Percentiles rank a stretch among this genome's conserved stretches.
phyloP scores from a whole-genome alignment of 495 filamentous ascomycete genomes.

The Penicillium mononematosum region DNA sequence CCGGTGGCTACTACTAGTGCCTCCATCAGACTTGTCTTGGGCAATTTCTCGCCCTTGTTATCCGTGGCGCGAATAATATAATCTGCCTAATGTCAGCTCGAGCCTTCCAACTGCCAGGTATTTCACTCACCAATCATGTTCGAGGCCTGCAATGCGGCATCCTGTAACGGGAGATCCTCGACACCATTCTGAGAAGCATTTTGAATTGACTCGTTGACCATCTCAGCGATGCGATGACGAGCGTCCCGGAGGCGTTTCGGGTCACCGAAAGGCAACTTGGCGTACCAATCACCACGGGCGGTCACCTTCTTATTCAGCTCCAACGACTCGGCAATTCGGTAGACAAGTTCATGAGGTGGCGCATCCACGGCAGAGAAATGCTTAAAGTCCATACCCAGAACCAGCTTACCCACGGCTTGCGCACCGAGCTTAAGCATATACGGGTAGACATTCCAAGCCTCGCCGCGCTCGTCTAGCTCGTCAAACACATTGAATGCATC shows the following conservation, averaged over 20 bases:
- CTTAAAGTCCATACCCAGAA: slow-evolving; percentile 50
- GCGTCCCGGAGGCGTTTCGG: slow-evolving; percentile 36
- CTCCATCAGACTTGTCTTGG: slow-evolving; percentile 34
- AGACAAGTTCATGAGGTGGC: slow-evolving; percentile 42
- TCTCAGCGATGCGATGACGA: slow-evolving; percentile 27
- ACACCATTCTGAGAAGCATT: slow-evolving; percentile 29
- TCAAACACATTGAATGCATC: slow-evolving; percentile 53
- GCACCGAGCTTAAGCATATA: slow-evolving; percentile 60
- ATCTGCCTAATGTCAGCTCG: slow-evolving; percentile 24
- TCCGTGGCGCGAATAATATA: slow-evolving; percentile 50
- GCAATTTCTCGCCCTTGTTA: slow-evolving; percentile 52
- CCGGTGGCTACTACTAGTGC: slow-evolving; percentile 39
- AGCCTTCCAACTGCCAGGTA: neutral
- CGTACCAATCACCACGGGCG: slow-evolving; percentile 49
- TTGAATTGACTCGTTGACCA: slow-evolving; percentile 41
- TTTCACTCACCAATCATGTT: slow-evolving; percentile 43
- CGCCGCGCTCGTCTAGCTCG: slow-evolving; percentile 44
- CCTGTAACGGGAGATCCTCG: slow-evolving; percentile 47
- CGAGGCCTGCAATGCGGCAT: slow-evolving; percentile 49
- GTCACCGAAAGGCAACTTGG: slow-evolving; percentile 51
- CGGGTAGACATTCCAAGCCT: slow-evolving; percentile 58
- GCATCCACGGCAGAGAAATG: slow-evolving; percentile 50
- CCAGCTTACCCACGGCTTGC: slow-evolving; percentile 52
- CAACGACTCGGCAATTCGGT: slow-evolving; percentile 40
- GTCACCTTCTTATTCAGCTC: slow-evolving; percentile 55